Evolutionary conservation across 139 green algal species (phyloP).

Genomic region (Coccomyxa sp.): DNA sequence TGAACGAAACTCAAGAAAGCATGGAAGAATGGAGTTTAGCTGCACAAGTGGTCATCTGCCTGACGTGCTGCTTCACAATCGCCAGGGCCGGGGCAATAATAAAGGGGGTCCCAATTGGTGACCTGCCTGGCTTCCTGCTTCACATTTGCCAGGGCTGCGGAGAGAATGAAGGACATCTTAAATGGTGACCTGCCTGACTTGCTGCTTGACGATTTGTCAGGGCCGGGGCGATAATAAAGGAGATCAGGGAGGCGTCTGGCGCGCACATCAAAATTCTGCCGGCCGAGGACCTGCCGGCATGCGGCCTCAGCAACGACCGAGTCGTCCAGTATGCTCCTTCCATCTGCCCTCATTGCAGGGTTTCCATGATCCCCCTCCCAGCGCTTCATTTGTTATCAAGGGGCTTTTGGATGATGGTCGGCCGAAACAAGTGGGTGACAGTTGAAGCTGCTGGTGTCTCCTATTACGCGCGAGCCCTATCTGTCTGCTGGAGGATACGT

Average conservation of each 20-base stretch:
- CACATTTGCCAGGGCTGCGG: no score
- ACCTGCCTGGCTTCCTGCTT: no score
- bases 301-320: constrained; percentile 21
- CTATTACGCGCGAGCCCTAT: no score
- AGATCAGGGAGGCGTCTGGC: constrained; percentile 14
- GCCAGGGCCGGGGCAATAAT: constrained; percentile 8
- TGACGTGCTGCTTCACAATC: no score
- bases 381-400: background rate
- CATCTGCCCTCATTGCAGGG: background rate
- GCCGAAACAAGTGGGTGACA: background rate
- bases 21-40: no score
- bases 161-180: no score
- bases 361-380: background rate
- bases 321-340: constrained; percentile 14
- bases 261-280: constrained; percentile 21
- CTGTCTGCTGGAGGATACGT: background rate
- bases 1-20: no score
- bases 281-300: constrained; percentile 20
- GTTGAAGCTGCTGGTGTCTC: background rate
- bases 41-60: no score
- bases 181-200: no score
- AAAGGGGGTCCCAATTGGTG: constrained; percentile 13
- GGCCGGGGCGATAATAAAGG: constrained; percentile 9
- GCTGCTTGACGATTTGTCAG: background rate
- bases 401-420: background rate